Evolutionary conservation across 2,329 filamentous ascomycete genomes (phyloP).

Genomic region (Alternaria panax): DNA sequence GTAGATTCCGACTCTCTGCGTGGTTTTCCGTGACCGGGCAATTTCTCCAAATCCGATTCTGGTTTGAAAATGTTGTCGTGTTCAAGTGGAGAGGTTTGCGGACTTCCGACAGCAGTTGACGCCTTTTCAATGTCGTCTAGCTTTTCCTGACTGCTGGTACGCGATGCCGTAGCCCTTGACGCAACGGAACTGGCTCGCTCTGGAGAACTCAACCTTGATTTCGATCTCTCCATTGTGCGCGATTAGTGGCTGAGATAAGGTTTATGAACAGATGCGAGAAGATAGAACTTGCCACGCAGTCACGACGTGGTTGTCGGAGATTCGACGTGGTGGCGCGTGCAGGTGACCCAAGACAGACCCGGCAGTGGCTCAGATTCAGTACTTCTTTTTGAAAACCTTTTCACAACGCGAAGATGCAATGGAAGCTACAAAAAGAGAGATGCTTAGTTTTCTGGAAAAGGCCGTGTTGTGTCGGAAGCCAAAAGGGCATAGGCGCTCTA

Average conservation of each 20-base stretch:
- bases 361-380: not conserved
- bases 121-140: slow-evolving; percentile 37
- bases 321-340: slow-evolving; percentile 1
- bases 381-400: not conserved
- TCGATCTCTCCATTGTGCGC: slow-evolving; percentile 31
- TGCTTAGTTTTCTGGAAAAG: not conserved
- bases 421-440: not conserved
- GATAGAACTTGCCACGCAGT: slow-evolving; percentile 7
- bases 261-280: not conserved
- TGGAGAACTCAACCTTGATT: slow-evolving; percentile 26
- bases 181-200: slow-evolving; percentile 37
- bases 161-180: slow-evolving; percentile 33
- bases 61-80: slow-evolving; percentile 34
- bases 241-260: slow-evolving; percentile 4
- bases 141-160: slow-evolving; percentile 38
- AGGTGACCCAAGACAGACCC: not conserved
- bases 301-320: slow-evolving; percentile 4
- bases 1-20: slow-evolving; percentile 42
- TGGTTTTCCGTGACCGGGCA: slow-evolving; percentile 33
- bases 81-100: slow-evolving; percentile 34
- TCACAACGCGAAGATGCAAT: not conserved
- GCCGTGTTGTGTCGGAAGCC: not conserved
- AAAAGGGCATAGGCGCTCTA: slow-evolving; percentile 5
- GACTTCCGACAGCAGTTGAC: slow-evolving; percentile 36
- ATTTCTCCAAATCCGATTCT: slow-evolving; percentile 43